phyloP scores from a whole-genome alignment of 2,329 filamentous ascomycete genomes.

The Pseudocercospora fijiensis region DNA sequence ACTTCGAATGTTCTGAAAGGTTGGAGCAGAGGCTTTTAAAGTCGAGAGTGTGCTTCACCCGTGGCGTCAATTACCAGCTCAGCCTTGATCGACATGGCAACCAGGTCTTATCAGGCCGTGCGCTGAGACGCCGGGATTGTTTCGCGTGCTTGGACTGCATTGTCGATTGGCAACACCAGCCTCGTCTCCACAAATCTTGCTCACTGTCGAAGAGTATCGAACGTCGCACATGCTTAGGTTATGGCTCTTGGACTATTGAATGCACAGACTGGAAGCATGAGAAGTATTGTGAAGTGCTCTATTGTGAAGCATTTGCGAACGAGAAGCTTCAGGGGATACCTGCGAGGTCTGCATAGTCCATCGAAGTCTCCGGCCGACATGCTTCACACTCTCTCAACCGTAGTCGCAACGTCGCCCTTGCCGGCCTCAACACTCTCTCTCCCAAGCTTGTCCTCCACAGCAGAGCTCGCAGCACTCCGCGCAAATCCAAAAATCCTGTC shows the following conservation, averaged over 20 bases:
- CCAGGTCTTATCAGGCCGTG: not conserved
- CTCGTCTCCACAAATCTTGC: not conserved
- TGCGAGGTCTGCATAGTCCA: no score
- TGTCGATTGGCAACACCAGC: not conserved
- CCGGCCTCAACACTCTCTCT: not conserved
- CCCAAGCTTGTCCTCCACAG: not conserved
- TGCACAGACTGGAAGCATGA: not conserved
- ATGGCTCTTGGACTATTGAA: not conserved
- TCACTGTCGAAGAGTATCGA: not conserved
- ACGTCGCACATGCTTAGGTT: not conserved
- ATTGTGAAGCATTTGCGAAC: not conserved
- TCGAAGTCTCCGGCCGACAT: not conserved
- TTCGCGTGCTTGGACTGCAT: not conserved
- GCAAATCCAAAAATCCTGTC: slow-evolving; percentile 40
- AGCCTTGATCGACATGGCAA: not conserved
- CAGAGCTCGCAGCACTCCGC: not conserved
- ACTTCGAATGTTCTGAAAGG: no score
- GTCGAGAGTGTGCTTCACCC: not conserved
- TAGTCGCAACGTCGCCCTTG: not conserved
- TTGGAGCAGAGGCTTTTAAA: not conserved
- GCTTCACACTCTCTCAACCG: not conserved
- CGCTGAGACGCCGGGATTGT: not conserved
- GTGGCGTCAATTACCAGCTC: not conserved
- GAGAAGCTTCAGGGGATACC: not conserved
- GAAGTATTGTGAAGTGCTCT: not conserved